A percentile compares a stretch with the other conserved stretches of the same genome.
Evolutionary conservation across 1,284 basidiomycete genomes (phyloP).

Genomic region (Ustilago xerochloae): DNA sequence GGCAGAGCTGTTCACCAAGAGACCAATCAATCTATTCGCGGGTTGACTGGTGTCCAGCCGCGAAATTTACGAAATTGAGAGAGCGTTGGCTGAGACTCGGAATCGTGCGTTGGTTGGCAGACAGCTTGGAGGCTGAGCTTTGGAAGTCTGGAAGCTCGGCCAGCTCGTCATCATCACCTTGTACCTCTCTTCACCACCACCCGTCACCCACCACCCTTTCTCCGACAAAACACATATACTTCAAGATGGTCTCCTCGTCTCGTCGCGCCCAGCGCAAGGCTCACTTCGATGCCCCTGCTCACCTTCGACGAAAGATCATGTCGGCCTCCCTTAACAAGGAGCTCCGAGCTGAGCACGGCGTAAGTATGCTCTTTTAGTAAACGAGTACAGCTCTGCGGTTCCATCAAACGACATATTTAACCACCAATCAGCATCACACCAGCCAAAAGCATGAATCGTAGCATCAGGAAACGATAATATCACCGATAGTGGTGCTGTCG

Average conservation of each 20-base stretch:
- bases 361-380: constrained; percentile 71
- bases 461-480: too few relatives aligned
- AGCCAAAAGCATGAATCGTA: too few relatives aligned
- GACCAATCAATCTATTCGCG: too few relatives aligned
- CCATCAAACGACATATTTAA: background rate
- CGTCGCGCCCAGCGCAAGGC: constrained; percentile 62
- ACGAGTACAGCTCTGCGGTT: background rate
- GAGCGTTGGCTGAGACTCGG: too few relatives aligned
- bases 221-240: constrained; percentile 40
- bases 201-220: constrained; percentile 13
- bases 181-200: constrained; percentile 12
- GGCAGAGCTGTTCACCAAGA: too few relatives aligned
- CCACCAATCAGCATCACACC: background rate
- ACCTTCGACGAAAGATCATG: constrained; percentile 94
- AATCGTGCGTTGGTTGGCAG: too few relatives aligned
- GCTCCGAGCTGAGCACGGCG: constrained; percentile 89
- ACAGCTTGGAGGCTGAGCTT: too few relatives aligned
- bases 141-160: background rate
- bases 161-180: constrained; percentile 2
- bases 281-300: constrained; percentile 65
- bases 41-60: background rate
- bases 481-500: too few relatives aligned
- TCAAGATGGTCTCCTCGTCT: constrained; percentile 63
- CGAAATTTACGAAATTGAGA: background rate
- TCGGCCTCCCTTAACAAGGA: constrained; percentile 95